Evolutionary conservation across 106 monocot genomes (phyloP).

Genomic region (Gastrodia elata): DNA sequence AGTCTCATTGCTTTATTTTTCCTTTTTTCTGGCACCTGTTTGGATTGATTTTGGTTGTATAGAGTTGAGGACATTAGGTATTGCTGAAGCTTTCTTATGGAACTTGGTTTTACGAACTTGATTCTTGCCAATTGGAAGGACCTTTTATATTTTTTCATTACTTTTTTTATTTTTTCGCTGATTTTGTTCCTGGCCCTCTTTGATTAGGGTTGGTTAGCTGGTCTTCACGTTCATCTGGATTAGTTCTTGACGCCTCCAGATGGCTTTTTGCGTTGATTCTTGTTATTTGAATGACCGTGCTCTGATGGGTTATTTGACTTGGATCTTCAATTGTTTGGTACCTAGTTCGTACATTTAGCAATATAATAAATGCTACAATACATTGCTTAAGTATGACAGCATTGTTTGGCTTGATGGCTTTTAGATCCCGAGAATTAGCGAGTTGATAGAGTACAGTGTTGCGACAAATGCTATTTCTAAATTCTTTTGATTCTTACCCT

Average conservation of each 20-base stretch:
- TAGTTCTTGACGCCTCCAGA: neutral
- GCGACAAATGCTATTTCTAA: neutral
- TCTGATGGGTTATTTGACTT: conserved; percentile 1
- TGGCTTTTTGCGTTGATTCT: neutral
- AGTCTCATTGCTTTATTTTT: no score
- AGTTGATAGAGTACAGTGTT: neutral
- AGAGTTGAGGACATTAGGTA: neutral
- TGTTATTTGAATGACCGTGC: neutral
- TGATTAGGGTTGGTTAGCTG: no score
- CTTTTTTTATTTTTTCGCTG: neutral
- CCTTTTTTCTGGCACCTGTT: neutral
- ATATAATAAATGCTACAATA: neutral
- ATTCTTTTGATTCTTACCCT: no score
- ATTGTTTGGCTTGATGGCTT: conserved; percentile 1
- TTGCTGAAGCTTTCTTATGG: neutral
- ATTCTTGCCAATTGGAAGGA: no score
- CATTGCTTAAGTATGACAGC: neutral
- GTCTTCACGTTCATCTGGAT: neutral
- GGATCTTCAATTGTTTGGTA: neutral
- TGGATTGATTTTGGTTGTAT: neutral
- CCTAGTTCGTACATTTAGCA: neutral
- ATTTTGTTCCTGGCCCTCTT: neutral
- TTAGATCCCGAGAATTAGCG: neutral
- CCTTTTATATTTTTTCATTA: no score
- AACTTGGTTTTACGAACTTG: no score